Conservation (phyloP, 2,329 filamentous ascomycete genomes). For the Exophiala lecanii-corni region DNA sequence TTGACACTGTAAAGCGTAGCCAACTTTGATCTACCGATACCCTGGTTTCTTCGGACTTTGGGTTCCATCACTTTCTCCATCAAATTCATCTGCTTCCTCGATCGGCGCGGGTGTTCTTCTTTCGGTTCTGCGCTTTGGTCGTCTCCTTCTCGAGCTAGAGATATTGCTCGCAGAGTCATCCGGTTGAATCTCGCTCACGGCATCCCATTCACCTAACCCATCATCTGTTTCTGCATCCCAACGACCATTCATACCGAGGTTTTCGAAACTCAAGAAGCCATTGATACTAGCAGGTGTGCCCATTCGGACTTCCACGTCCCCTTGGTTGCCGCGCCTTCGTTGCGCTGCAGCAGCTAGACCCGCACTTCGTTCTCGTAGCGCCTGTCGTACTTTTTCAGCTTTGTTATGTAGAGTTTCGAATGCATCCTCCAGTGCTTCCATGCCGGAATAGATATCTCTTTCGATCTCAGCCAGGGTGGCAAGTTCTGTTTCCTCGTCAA, state of each 20-base stretch:
- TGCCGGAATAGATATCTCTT: conserved; percentile 84
- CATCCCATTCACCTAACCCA: conserved; percentile 41
- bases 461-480: conserved; percentile 86
- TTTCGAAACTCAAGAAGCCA: conserved; percentile 19
- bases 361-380: conserved; percentile 75
- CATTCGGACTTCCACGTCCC: conserved; percentile 36
- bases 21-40: too few relatives aligned
- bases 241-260: conserved; percentile 3
- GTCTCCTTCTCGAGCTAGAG: conserved; percentile 39
- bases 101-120: conserved; percentile 46
- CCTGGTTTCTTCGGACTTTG: conserved; percentile 23
- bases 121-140: conserved; percentile 45
- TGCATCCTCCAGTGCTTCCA: conserved; percentile 90
- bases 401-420: conserved; percentile 86
- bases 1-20: too few relatives aligned
- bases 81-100: conserved; percentile 45
- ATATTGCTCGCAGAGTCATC: conserved; percentile 49
- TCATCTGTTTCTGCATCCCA: conserved; percentile 43
- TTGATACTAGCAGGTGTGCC: conserved; percentile 37
- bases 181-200: conserved; percentile 40
- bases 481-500: conserved; percentile 92
- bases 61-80: conserved; percentile 28
- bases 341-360: conserved; percentile 57
- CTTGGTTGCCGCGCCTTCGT: conserved; percentile 34
- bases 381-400: conserved; percentile 73